Percentiles rank a stretch among this genome's conserved stretches.
These are phyloP conservation scores for Saccharomycopsis sp. DNA, from an alignment of 805 yeast species.

Conservation along the genomic window DNA sequence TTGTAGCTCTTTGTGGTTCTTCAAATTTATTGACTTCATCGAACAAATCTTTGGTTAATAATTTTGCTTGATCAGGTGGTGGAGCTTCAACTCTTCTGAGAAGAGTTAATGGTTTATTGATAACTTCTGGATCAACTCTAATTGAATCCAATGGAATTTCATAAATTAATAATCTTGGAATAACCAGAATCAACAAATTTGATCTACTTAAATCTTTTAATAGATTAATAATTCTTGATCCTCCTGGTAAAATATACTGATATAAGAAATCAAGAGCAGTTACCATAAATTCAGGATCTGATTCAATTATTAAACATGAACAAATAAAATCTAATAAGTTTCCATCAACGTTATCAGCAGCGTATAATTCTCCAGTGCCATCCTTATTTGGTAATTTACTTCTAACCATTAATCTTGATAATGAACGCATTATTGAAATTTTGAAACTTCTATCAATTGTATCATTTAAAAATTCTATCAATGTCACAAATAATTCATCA, in stretches of 20 bases:
- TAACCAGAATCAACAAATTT: conserved; percentile 42
- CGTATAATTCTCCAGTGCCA: conserved; percentile 38
- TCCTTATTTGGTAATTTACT: conserved; percentile 32
- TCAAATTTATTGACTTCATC: conserved; percentile 51
- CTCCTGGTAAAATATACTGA: conserved; percentile 63
- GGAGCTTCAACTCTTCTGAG: conserved; percentile 50
- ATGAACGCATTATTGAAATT: conserved; percentile 60
- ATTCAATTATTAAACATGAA: conserved; percentile 47
- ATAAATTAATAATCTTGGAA: conserved; percentile 53
- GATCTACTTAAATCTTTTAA: conserved; percentile 37
- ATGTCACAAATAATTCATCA: conserved; percentile 52
- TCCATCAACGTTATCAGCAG: conserved; percentile 38
- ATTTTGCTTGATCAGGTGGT: conserved; percentile 59
- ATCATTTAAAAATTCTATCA: conserved; percentile 39
- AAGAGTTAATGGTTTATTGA: conserved; percentile 26
- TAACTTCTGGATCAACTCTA: conserved; percentile 25
- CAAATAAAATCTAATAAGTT: conserved; percentile 42
- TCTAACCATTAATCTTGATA: conserved; percentile 70
- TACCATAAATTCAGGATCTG: conserved; percentile 59
- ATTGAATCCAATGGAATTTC: conserved; percentile 31
- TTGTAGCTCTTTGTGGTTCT: conserved; percentile 86
- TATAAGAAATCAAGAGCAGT: conserved; percentile 76
- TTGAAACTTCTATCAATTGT: conserved; percentile 61
- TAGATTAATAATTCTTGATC: conserved; percentile 43
- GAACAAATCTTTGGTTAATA: conserved; percentile 42